These are phyloP conservation scores for Colletotrichum liriopes DNA, from an alignment of 2,329 filamentous ascomycete genomes.

Conservation along the genomic window DNA sequence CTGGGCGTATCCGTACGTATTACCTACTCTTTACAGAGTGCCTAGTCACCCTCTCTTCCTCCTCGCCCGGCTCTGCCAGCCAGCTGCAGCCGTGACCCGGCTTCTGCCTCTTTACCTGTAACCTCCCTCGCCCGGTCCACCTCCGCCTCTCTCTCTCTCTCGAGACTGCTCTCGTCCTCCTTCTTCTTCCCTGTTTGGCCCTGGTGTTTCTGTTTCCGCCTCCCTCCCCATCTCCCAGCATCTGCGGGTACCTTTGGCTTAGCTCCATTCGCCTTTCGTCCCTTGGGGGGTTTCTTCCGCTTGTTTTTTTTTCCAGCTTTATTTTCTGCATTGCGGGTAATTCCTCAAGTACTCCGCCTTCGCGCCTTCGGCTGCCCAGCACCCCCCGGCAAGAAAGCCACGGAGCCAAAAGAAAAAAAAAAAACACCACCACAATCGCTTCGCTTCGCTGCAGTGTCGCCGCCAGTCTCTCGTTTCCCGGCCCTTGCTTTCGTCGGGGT, in stretches of 20 bases:
- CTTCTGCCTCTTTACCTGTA: constrained; percentile 37
- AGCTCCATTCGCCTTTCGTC: constrained; percentile 19
- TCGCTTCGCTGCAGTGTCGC: constrained; percentile 33
- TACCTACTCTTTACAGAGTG: no score
- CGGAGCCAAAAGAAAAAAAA: background rate
- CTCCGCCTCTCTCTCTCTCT: background rate
- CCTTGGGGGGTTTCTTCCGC: no score
- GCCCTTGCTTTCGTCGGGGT: constrained; percentile 32
- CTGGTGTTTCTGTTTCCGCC: constrained; percentile 7
- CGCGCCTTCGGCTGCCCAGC: constrained; percentile 15
- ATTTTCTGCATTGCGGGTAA: background rate
- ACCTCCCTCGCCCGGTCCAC: constrained; percentile 31
- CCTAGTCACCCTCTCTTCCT: background rate
- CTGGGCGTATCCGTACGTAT: background rate
- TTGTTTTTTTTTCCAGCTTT: background rate
- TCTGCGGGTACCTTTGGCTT: constrained; percentile 15
- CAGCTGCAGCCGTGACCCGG: constrained; percentile 16
- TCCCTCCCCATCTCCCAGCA: background rate
- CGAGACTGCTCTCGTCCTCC: constrained; percentile 16
- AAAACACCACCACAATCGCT: constrained; percentile 29
- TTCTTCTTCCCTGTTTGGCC: constrained; percentile 15
- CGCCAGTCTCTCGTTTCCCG: constrained; percentile 31
- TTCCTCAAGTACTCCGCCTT: constrained; percentile 8
- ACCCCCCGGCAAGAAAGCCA: constrained; percentile 24
- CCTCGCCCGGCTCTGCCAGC: background rate